Percentiles rank a stretch among this genome's conserved stretches.
These are phyloP conservation scores for Colletotrichum plurivorum DNA, from an alignment of 2,329 filamentous ascomycete species.

Conservation along the genomic window DNA sequence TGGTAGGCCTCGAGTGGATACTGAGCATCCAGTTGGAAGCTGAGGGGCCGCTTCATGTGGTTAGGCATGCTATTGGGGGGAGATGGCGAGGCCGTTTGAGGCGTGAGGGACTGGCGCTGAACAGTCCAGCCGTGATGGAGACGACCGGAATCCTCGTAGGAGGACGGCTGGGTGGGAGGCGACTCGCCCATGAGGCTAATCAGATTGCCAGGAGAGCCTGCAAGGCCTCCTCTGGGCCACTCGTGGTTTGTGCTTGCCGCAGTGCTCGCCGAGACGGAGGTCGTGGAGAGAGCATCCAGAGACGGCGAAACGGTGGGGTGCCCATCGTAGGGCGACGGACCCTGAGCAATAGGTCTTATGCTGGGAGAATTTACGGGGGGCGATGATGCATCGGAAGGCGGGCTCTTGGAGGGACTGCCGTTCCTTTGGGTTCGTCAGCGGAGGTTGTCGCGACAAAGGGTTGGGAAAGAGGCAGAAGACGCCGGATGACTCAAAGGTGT, in stretches of 20 bases:
- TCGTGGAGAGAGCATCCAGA: conserved; percentile 63
- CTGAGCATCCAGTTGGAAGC: conserved; percentile 67
- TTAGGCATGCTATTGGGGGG: conserved; percentile 47
- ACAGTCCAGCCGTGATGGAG: conserved; percentile 62
- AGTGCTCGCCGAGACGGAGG: conserved; percentile 64
- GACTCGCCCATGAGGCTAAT: conserved; percentile 67
- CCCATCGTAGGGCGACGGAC: conserved; percentile 56
- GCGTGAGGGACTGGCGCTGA: conserved; percentile 60
- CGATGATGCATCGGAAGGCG: conserved; percentile 50
- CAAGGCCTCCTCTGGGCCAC: conserved; percentile 60
- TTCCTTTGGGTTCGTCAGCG: conserved; percentile 45
- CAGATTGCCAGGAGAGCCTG: conserved; percentile 67
- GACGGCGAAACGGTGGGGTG: conserved; percentile 60
- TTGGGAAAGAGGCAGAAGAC: conserved; percentile 41
- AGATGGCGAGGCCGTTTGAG: conserved; percentile 59
- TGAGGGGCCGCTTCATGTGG: conserved; percentile 48
- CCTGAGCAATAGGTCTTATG: conserved; percentile 55
- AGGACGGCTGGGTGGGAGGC: conserved; percentile 66
- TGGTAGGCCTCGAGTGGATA: conserved; percentile 59
- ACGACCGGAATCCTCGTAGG: conserved; percentile 63
- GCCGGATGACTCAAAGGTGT: conserved; percentile 46
- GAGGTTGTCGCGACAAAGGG: conserved; percentile 40
- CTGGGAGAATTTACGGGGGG: conserved; percentile 62
- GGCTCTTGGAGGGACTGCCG: conserved; percentile 50
- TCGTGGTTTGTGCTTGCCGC: conserved; percentile 63